phyloP scores from a whole-genome alignment of 306 rosid genomes.

The Arachis hypogaea region DNA sequence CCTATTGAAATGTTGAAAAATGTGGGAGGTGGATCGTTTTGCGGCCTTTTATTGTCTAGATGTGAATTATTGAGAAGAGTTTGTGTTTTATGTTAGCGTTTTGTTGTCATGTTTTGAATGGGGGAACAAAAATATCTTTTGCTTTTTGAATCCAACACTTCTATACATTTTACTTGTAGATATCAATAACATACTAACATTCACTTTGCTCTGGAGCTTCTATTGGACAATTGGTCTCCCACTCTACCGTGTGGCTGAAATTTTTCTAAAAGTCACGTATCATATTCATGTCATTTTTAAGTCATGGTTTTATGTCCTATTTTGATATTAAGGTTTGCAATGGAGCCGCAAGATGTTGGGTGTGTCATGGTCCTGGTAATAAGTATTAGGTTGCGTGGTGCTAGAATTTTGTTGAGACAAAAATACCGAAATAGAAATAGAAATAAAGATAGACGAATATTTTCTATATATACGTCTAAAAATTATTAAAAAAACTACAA shows the following conservation, averaged over 20 bases:
- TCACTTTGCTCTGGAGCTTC: constrained; percentile 6
- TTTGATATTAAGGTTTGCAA: background rate
- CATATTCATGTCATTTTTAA: constrained; percentile 23
- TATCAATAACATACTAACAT: background rate
- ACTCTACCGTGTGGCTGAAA: constrained; percentile 31
- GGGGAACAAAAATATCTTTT: constrained; percentile 34
- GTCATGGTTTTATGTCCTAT: background rate
- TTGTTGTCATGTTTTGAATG: constrained; percentile 29
- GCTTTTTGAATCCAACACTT: constrained; percentile 27
- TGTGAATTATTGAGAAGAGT: constrained; percentile 37
- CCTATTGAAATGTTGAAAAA: background rate
- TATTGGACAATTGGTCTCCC: constrained; percentile 29
- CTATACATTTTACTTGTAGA: constrained; percentile 7
- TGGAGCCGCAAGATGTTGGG: background rate
- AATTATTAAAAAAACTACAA: no score
- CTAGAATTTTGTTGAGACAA: no score
- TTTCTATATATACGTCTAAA: no score
- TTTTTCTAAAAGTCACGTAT: constrained; percentile 21
- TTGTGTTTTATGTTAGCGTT: constrained; percentile 24
- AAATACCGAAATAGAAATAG: no score
- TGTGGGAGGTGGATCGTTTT: background rate
- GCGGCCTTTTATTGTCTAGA: constrained; percentile 26
- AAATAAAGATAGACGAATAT: no score
- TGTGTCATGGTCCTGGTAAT: no score
- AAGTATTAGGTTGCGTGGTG: no score